Evolutionary conservation across 345 rosid species (phyloP).

Genomic region (Firmiana major): DNA sequence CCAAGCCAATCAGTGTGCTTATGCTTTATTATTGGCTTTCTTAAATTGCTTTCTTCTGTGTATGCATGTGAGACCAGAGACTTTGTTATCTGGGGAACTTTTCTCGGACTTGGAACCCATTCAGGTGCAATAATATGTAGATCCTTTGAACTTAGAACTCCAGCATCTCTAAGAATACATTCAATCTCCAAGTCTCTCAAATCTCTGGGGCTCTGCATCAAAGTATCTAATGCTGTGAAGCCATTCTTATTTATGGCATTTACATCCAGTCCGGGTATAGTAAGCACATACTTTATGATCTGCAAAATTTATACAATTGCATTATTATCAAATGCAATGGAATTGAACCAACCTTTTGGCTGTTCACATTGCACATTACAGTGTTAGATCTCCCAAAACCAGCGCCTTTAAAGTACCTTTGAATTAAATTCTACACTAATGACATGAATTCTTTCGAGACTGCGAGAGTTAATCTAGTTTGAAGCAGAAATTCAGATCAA

Average conservation of each 20-base stretch:
- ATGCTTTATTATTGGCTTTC: background rate
- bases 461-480: background rate
- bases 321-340: background rate
- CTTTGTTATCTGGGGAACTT: background rate
- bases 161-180: slow-evolving; percentile 10
- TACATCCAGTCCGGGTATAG: slow-evolving; percentile 14
- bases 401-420: background rate
- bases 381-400: background rate
- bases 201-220: slow-evolving; percentile 18
- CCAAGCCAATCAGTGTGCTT: slow-evolving; percentile 15
- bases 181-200: slow-evolving; percentile 24
- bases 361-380: background rate
- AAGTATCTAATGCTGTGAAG: slow-evolving; percentile 20
- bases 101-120: background rate
- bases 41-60: background rate
- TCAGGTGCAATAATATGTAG: background rate
- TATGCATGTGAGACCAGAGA: background rate
- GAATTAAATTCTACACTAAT: background rate
- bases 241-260: slow-evolving; percentile 23
- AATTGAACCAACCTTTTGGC: background rate
- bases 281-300: slow-evolving; percentile 21
- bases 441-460: too few species aligned
- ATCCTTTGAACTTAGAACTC: slow-evolving; percentile 7
- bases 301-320: slow-evolving; percentile 9
- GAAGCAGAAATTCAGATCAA: background rate